These are phyloP conservation scores for Colletotrichum tofieldiae DNA, from an alignment of 2,329 filamentous ascomycete species.

Conservation along the genomic window DNA sequence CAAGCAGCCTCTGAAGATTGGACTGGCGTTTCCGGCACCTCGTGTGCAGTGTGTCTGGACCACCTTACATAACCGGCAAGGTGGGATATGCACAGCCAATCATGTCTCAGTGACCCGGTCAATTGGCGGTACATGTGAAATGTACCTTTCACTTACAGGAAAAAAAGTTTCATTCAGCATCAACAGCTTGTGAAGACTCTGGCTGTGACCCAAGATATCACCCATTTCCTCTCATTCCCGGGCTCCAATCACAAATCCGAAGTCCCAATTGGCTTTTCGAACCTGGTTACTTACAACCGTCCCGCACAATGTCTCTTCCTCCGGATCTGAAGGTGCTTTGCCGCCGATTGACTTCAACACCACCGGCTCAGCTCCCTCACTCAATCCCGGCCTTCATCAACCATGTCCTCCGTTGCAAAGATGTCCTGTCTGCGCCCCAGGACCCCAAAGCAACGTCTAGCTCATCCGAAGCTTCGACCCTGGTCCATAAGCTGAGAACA, in stretches of 20 bases:
- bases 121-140: constrained; percentile 6
- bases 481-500: constrained; percentile 87
- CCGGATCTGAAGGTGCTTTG: constrained; percentile 77
- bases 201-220: constrained; percentile 19
- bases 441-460: constrained; percentile 74
- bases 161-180: constrained; percentile 43
- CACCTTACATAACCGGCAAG: constrained; percentile 18
- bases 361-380: constrained; percentile 80
- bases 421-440: constrained; percentile 74
- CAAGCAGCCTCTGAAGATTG: constrained; percentile 1
- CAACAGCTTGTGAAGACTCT: constrained; percentile 27
- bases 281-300: too few species aligned
- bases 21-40: neutral
- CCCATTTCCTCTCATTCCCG: neutral
- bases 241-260: neutral
- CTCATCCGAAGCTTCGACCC: constrained; percentile 75
- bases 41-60: neutral
- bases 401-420: constrained; percentile 71
- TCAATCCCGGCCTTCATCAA: constrained; percentile 79
- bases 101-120: neutral
- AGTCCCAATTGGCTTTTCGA: neutral
- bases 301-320: constrained; percentile 57
- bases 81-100: constrained; percentile 3
- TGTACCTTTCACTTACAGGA: constrained; percentile 42
- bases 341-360: constrained; percentile 79